Evolutionary conservation across 2,329 filamentous ascomycete genomes (phyloP).

Genomic region (Mycogone perniciosa): DNA sequence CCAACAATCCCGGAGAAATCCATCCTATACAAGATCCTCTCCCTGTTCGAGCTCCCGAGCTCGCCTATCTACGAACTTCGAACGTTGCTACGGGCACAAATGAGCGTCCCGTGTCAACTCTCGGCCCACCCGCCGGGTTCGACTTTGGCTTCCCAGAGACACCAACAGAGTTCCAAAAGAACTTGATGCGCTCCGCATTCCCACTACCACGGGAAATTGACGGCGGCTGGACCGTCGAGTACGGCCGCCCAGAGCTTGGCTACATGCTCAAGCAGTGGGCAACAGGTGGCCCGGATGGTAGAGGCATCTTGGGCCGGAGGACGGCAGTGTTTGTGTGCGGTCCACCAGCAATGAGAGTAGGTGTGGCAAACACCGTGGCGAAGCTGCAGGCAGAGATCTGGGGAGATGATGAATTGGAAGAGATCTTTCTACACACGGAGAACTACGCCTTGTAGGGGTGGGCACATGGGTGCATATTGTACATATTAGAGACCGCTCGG

Average conservation of each 20-base stretch:
- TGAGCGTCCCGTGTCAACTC: constrained; percentile 47
- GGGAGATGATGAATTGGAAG: constrained; percentile 70
- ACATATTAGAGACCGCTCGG: not conserved
- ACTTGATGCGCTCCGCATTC: constrained; percentile 84
- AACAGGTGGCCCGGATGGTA: constrained; percentile 58
- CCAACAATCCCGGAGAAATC: constrained; percentile 27
- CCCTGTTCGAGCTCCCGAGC: constrained; percentile 42
- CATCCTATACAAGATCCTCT: constrained; percentile 18
- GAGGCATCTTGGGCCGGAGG: constrained; percentile 67
- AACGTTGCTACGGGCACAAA: constrained; percentile 29
- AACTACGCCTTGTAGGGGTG: constrained; percentile 71
- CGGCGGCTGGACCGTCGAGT: constrained; percentile 86
- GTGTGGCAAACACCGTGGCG: constrained; percentile 81
- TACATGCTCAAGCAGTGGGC: constrained; percentile 82
- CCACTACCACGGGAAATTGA: constrained; percentile 60
- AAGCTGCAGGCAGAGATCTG: constrained; percentile 76
- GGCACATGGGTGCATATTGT: not conserved
- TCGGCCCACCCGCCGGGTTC: constrained; percentile 57
- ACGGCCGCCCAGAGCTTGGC: constrained; percentile 80
- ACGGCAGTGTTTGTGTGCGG: constrained; percentile 93
- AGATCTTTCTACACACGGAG: constrained; percentile 91
- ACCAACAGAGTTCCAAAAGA: constrained; percentile 83
- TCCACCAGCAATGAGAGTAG: constrained; percentile 77
- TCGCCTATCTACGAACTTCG: constrained; percentile 50
- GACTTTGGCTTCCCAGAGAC: constrained; percentile 78